These are phyloP conservation scores for Puccinia polysora DNA, from an alignment of 1,284 basidiomycete genomes.

Conservation along the genomic window DNA sequence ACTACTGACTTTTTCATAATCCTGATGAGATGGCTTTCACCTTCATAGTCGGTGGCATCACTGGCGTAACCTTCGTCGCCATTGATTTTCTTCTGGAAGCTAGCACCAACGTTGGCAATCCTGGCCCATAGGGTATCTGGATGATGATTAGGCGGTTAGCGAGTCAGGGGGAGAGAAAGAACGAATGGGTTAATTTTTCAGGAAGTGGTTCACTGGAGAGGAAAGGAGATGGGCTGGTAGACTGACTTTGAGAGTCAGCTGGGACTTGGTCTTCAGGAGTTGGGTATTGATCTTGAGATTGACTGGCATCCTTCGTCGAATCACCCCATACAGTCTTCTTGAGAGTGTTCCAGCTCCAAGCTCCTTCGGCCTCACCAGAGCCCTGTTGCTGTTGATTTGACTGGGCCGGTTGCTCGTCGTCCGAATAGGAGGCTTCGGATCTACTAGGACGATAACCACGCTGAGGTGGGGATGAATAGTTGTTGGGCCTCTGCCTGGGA, in stretches of 20 bases:
- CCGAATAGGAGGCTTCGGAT: background rate
- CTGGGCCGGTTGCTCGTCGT: background rate
- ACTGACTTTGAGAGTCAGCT: slow-evolving; percentile 19
- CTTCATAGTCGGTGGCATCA: slow-evolving; percentile 41
- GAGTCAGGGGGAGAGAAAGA: background rate
- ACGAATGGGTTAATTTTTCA: background rate
- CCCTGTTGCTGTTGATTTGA: background rate
- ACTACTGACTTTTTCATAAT: slow-evolving; percentile 43
- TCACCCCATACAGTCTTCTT: slow-evolving; percentile 43
- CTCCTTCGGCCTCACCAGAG: slow-evolving; percentile 13
- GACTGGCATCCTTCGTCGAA: background rate
- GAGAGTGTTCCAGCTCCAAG: slow-evolving; percentile 30
- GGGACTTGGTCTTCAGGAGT: background rate
- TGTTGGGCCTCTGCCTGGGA: background rate
- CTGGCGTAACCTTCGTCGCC: slow-evolving; percentile 42
- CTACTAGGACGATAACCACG: slow-evolving; percentile 7
- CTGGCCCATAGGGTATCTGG: slow-evolving; percentile 38
- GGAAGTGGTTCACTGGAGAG: background rate
- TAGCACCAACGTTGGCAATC: slow-evolving; percentile 23
- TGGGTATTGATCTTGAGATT: background rate
- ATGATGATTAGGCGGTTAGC: background rate
- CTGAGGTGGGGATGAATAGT: background rate
- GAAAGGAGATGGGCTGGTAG: background rate
- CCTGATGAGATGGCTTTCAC: slow-evolving; percentile 42
- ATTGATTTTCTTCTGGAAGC: slow-evolving; percentile 31